Base-by-base conservation (phyloP, 2,329 filamentous ascomycete genomes). In the Didymella lethalis region DNA sequence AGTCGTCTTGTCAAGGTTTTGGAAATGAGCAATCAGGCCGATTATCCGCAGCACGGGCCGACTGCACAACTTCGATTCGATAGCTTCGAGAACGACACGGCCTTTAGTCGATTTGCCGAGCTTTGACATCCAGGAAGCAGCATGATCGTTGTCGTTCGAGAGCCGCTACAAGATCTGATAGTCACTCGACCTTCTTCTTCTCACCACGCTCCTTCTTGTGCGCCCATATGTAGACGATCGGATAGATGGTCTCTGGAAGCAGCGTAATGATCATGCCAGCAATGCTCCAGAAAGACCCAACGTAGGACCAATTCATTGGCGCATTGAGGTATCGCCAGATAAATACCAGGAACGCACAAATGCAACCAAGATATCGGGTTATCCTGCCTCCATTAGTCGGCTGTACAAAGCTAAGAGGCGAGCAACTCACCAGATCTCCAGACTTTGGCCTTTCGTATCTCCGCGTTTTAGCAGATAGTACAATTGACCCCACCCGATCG, bases 401-500 rank as follows among this genome's bases (percentile, higher is more conserved):
- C 0, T 12, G 20, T 12, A 34, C 29, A 20, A 2, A 18, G n/a
- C 14, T 10, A 8, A 10, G 5, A 31, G 18, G 5, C 11, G 20
- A 18, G 29, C n/a, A 7, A 66, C 75, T 41, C 55, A 78, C 77
- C 77, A 79, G 10, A 79, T 78, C 63, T 79, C 77, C 10, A 79
- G 50, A 47, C 70, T 75, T 62, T 79, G 77, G 7, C 77, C 77
- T 36, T 74, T 77, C 2, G 75, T 74, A 56, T 76, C 69, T 36
- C 70, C 48, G 20, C 72, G 61, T 34, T 66, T 66, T 10, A 71
- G 14, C 26, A 77, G 31, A 52, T 78, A 67, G 34, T 70, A 62
- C 16, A 78, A 48, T 40, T 70, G 70, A 0, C 72, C 76, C 74
- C 74, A 78, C 14, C 75, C 72, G 54, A 79, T 79, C 6, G 76